A percentile compares a stretch with the other conserved stretches of the same genome.
Evolutionary conservation across 129 eudicot genomes (phyloP).

Genomic region (Saposhnikovia divaricata): DNA sequence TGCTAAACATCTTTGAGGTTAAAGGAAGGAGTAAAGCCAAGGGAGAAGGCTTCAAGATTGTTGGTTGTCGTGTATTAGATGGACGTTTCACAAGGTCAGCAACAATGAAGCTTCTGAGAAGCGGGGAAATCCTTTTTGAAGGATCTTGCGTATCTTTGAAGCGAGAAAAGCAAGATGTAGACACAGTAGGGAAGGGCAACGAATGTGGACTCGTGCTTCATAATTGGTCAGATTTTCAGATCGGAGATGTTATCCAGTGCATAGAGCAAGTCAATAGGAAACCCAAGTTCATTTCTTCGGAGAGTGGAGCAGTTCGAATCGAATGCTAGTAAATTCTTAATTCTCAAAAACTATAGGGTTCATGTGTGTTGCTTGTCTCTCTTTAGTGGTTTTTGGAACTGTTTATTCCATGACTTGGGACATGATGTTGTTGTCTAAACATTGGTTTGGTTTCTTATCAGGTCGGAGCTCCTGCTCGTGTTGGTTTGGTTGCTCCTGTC

Average conservation of each 20-base stretch:
- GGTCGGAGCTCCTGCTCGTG: slow-evolving; percentile 58
- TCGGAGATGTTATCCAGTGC: slow-evolving; percentile 89
- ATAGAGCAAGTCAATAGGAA: slow-evolving; percentile 73
- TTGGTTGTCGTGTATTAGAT: slow-evolving; percentile 77
- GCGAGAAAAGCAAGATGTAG: slow-evolving; percentile 72
- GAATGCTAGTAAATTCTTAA: slow-evolving; percentile 43
- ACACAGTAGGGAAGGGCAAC: slow-evolving; percentile 63
- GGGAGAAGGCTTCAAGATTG: slow-evolving; percentile 60
- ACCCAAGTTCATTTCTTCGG: slow-evolving; percentile 79
- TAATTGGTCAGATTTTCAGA: slow-evolving; percentile 53
- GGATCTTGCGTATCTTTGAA: slow-evolving; percentile 77
- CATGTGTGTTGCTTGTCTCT: background rate
- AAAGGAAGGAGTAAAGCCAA: slow-evolving; percentile 80
- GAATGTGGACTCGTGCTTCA: slow-evolving; percentile 82
- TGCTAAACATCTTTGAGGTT: slow-evolving; percentile 62
- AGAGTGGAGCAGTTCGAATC: slow-evolving; percentile 85
- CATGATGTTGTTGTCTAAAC: background rate
- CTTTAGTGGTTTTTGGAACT: background rate
- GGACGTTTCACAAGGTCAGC: slow-evolving; percentile 53
- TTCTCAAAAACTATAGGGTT: background rate
- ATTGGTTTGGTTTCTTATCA: background rate
- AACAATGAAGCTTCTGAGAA: slow-evolving; percentile 68
- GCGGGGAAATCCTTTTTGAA: slow-evolving; percentile 77
- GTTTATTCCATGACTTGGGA: background rate
- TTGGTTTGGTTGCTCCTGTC: slow-evolving; percentile 41